Evolutionary conservation across 2,329 filamentous ascomycete species (phyloP), one percentile per base, ranked within the genome.

Genomic region (Pseudogymnoascus sp.): DNA sequence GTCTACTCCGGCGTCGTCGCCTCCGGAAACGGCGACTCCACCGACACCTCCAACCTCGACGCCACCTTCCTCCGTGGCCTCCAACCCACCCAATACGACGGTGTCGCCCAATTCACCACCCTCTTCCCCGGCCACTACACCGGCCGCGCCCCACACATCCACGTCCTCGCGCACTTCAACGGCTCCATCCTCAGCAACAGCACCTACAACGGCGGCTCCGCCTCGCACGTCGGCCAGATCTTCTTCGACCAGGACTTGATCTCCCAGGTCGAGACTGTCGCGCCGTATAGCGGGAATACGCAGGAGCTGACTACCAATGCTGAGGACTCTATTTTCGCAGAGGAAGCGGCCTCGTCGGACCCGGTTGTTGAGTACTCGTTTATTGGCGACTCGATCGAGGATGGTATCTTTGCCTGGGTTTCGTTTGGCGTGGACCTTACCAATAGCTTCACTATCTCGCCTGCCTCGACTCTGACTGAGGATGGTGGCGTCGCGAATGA

Each of bases 171-270:
- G 1, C 79, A 81, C 69, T 65, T 71, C 33, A 71, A 73, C 66
- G 74, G 71, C 8, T 72, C 70, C 0, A 60, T 72, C 39, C 39
- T 66, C 49, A 11, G 37, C 4, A 71, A 70, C 71, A 66, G 81
- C 71, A 80, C 79, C 63, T 81, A 83, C 66, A 73, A 73, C 43
- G 80, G 77, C 66, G 76, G 77, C 31, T 76, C 73, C 62, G 78
- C 81, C 63, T 79, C 80, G 12, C 83, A 87, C 73, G 78, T 87
- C 43, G 84, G 85, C 26, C 84, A 88, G 71, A 71, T 85, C 62
- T 88, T 84, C 77, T 84, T 85, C 70, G 83, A 87, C 71, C 81
- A 87, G 70, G 75, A 78, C 65, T 78, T 88, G 12, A 78, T 84
- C 67, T 66, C 68, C 35, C 66, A 74, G 35, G 82, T 86, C 61